A percentile compares a stretch with the other conserved stretches of the same genome.
Evolutionary conservation across 345 rosid species (phyloP).

Genomic region (Triadica sebifera): DNA sequence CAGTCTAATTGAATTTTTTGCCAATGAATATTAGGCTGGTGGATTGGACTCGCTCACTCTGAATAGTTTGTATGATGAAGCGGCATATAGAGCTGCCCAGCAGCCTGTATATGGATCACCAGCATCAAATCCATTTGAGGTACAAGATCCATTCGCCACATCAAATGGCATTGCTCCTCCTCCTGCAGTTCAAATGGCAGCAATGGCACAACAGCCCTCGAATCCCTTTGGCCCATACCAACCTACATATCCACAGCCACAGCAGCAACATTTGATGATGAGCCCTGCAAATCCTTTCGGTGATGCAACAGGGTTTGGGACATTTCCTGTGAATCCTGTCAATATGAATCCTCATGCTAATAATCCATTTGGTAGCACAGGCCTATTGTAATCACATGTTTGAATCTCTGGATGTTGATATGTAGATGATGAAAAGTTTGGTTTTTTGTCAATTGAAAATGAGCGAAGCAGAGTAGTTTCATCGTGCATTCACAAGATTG

Average conservation of each 20-base stretch:
- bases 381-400: slow-evolving; percentile 50
- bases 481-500: slow-evolving; percentile 11
- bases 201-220: slow-evolving; percentile 49
- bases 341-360: slow-evolving; percentile 39
- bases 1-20: neutral
- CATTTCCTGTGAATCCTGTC: slow-evolving; percentile 38
- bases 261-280: slow-evolving; percentile 46
- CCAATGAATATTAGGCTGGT: slow-evolving; percentile 61
- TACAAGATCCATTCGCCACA: slow-evolving; percentile 65
- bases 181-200: slow-evolving; percentile 53
- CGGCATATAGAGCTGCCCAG: slow-evolving; percentile 77
- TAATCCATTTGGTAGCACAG: slow-evolving; percentile 78
- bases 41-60: slow-evolving; percentile 88
- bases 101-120: slow-evolving; percentile 76
- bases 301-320: slow-evolving; percentile 46
- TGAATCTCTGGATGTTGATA: slow-evolving; percentile 10
- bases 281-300: slow-evolving; percentile 74
- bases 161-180: slow-evolving; percentile 52
- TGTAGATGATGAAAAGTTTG: neutral
- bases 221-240: slow-evolving; percentile 77
- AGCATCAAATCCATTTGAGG: slow-evolving; percentile 90
- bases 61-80: slow-evolving; percentile 81
- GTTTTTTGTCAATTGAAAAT: slow-evolving; percentile 6
- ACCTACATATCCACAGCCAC: slow-evolving; percentile 43
- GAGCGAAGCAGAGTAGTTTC: slow-evolving; percentile 22